Base-by-base conservation (phyloP, 805 yeast genomes). In the Barnettozyma vustinii region DNA sequence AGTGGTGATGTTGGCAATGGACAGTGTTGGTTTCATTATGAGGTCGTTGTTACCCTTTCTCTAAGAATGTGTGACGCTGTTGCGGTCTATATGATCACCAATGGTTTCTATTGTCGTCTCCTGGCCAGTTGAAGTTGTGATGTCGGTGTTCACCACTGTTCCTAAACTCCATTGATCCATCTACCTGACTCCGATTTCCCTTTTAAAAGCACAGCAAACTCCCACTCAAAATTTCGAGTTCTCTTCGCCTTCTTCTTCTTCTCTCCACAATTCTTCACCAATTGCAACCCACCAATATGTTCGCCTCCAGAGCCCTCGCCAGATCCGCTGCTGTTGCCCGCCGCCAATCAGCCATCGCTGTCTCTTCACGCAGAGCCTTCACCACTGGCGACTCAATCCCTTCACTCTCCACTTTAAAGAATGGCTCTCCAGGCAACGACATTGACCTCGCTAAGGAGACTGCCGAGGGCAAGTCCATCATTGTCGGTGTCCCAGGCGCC, bases 401-500 rank as follows among this genome's bases (percentile, higher is more conserved):
- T n/a, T 64, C 75, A 0, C 72, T 70, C 15, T 59, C 76, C n/a
- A 70, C 81, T 37, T 66, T 78, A 51, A 68, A 62, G 45, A 84
- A 80, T 53, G 79, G 77, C 40, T 76, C 87, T 19, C 92, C 92
- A 44, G 84, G 86, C 39, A 77, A 81, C 59, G 63, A 67, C 19
- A 73, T 83, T 52, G 74, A 81, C 60, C 68, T 85, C 45, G 78
- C 84, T 25, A 72, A 73, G 37, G 67, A 65, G 51, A 69, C 72
- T 37, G 62, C 57, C 46, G 20, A 52, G 50, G 84, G 84, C n/a
- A 79, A 74, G 58, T 70, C 75, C 40, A 56, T 84, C 36, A 67
- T 84, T 37, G 72, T 83, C 19, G 80, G 83, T 51, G 83, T 80
- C 32, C 86, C 87, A 40, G 86, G 94, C 36, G 96, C 96, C 0